Evolutionary conservation across 108 stramenopile species (phyloP).

Genomic region (Cyclotella atomus): DNA sequence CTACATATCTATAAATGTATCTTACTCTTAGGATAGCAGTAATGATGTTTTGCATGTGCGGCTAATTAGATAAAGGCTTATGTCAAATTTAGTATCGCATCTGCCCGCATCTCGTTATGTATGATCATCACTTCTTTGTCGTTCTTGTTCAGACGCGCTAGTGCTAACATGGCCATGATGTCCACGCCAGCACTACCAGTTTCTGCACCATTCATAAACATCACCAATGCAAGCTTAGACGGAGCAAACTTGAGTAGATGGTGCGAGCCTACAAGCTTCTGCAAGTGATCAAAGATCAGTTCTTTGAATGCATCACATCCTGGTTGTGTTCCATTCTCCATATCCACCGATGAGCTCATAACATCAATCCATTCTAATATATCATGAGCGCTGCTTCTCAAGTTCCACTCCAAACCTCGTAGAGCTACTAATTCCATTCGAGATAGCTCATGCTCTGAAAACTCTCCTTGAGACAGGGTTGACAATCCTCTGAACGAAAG

Average conservation of each 20-base stretch:
- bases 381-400: neutral
- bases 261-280: neutral
- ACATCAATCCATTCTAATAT: neutral
- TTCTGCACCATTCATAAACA: neutral
- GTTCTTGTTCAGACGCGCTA: neutral
- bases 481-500: neutral
- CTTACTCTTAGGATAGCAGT: too few species aligned
- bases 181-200: neutral
- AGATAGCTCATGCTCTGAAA: neutral
- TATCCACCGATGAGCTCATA: neutral
- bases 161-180: neutral
- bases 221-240: neutral
- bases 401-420: neutral
- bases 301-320: neutral
- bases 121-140: too few species aligned
- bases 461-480: neutral
- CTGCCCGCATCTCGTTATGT: too few species aligned
- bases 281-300: neutral
- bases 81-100: too few species aligned
- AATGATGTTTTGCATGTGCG: too few species aligned
- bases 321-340: neutral
- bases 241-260: neutral
- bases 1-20: too few species aligned
- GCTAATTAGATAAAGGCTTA: too few species aligned
- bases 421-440: neutral